Base-by-base conservation (phyloP, 225 moss, liverwort and hornwort species). In the Lunularia cruciata region DNA sequence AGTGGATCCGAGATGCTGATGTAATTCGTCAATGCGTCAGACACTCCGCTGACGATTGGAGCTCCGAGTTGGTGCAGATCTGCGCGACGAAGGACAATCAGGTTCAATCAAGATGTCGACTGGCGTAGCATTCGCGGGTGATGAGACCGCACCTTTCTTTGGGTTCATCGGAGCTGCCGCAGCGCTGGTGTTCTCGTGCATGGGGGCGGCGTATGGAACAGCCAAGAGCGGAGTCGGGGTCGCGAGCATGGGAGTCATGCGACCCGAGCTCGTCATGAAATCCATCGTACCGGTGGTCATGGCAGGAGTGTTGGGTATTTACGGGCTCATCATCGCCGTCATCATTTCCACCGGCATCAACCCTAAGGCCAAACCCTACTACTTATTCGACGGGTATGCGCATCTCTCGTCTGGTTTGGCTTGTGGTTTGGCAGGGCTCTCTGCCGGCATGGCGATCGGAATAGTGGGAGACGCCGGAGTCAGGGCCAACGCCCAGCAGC, bases 391-490 rank as follows among this genome's bases (percentile, higher is more conserved):
- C 52, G 86, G 83, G 8, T 86, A 83, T 33, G 86, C 86, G 1
- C 86, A 86, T 75, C 83, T 86, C 18, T 78, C 86, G 13, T 84
- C 83, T 3, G 86, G 86, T 20, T 67, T 86, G 76, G 74, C 86
- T 12, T 86, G 86, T 40, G 83, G 86, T 34, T 70, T 86, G 64
- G 88, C 90, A 0, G 90, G 90, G 22, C 73, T 90, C 15, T 88
- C 90, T 3, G 90, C 90, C 13, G 90, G 90, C 42, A 90, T 90
- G 90, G 88, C 90, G 28, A 90, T 90, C 23, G 90, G 90, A n/a
- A 88, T 90, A 31, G 88, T 90, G 0, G 90, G 88, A 0, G 88
- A 90, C 51, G 90, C 86, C 0, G 90, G 90, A 45, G 86, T 90
- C 30, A 76, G 81, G 26, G 86, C 85, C 0, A 91, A 91, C 27